phyloP scores from a whole-genome alignment of 1,139 yeast species.

The Suhomyces maxii region DNA sequence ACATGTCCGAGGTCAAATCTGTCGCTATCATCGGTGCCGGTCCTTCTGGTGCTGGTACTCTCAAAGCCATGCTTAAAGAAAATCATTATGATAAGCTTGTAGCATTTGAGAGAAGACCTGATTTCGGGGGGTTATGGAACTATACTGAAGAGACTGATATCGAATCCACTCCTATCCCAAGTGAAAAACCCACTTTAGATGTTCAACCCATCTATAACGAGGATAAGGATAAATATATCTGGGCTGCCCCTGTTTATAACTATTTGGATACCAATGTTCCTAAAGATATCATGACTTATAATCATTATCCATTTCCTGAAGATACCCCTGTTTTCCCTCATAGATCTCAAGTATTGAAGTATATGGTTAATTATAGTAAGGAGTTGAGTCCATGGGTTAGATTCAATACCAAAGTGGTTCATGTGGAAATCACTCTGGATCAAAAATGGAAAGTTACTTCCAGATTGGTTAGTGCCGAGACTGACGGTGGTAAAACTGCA shows the following conservation, averaged over 20 bases:
- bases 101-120: slow-evolving; percentile 49
- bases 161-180: slow-evolving; percentile 21
- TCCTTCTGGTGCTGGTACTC: slow-evolving; percentile 62
- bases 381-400: slow-evolving; percentile 35
- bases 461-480: slow-evolving; percentile 24
- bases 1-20: slow-evolving; percentile 19
- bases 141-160: slow-evolving; percentile 26
- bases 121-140: slow-evolving; percentile 59
- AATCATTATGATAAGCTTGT: slow-evolving; percentile 37
- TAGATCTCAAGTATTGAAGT: slow-evolving; percentile 47
- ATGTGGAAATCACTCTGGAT: slow-evolving; percentile 28
- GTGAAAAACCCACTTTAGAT: slow-evolving; percentile 18
- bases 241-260: slow-evolving; percentile 49
- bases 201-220: slow-evolving; percentile 18
- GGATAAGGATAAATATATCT: slow-evolving; percentile 24
- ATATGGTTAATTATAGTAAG: slow-evolving; percentile 41
- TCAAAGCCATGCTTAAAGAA: slow-evolving; percentile 46
- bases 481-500: slow-evolving; percentile 16
- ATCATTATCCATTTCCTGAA: slow-evolving; percentile 43
- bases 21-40: slow-evolving; percentile 67
- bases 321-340: slow-evolving; percentile 49
- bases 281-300: slow-evolving; percentile 55
- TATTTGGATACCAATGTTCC: slow-evolving; percentile 65
- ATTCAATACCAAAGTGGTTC: slow-evolving; percentile 31
- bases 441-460: slow-evolving; percentile 48